Evolutionary conservation across 306 rosid genomes (phyloP), one percentile per base, ranked within the genome.

Genomic region (Castanopsis chinensis): DNA sequence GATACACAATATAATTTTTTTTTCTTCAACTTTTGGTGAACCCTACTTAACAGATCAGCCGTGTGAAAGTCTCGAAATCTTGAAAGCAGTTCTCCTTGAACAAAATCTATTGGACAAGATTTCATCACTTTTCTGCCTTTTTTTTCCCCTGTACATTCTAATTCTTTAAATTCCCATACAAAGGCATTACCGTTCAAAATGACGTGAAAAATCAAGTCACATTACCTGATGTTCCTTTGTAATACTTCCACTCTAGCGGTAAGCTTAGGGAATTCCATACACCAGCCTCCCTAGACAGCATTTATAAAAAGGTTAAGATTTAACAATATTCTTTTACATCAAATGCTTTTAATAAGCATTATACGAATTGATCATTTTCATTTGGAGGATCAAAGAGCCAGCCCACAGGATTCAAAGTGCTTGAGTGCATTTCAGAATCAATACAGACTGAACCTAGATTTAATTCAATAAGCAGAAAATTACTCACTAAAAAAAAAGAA

Each of bases 191-290:
- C 15, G 63, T 35, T 33, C 35, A 43, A 59, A 18, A 27, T 49
- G 61, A 27, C 67, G 15, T n/a, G 53, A 79, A 57, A 64, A 19
- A 58, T 65, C 18, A 77, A 51, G 43, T 51, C 21, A 20, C 27
- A 32, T 45, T 87, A 88, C 98, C 97, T 91, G 28, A 88, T 56
- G 79, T 82, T 91, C 79, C 71, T 87, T 79, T 93, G 87, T 19
- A 93, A 76, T 52, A 86, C 80, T 79, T 93, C 89, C 79, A 86
- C 73, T 81, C 86, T 93, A 35, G 82, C 76, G 17, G 63, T 75
- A 45, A 93, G 92, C 80, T 87, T 93, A 64, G 85, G 87, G 81
- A 69, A 88, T 71, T 91, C 97, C 74, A 85, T 61, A 49, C 76
- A 75, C 89, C 86, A 87, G 81, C 72, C 77, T 73, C 74, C 88